Evolutionary conservation across 495 filamentous ascomycete genomes (phyloP).

Genomic region (Neohortaea acidophila): DNA sequence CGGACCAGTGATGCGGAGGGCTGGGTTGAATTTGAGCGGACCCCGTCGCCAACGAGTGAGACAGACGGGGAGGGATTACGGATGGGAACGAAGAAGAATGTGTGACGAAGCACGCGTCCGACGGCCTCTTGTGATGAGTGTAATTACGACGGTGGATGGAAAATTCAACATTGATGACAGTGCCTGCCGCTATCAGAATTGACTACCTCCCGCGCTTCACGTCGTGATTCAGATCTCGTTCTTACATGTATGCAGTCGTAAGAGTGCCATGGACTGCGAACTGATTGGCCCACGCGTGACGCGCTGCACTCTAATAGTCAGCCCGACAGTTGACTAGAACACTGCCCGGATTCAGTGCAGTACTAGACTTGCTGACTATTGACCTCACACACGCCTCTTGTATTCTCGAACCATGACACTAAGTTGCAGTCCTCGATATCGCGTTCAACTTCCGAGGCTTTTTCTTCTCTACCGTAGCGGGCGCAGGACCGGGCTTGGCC

Average conservation of each 20-base stretch:
- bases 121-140: too few species aligned
- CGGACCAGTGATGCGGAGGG: slow-evolving; percentile 45
- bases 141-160: too few species aligned
- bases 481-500: background rate
- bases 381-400: background rate
- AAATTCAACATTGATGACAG: too few species aligned
- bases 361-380: background rate
- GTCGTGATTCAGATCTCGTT: too few species aligned
- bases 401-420: background rate
- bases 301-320: background rate
- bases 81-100: too few species aligned
- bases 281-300: background rate
- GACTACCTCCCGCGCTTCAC: too few species aligned
- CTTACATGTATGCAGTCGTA: too few species aligned
- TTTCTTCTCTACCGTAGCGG: slow-evolving; percentile 11
- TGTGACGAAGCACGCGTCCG: too few species aligned
- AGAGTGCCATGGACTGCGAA: background rate
- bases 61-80: background rate
- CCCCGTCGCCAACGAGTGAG: background rate
- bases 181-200: too few species aligned
- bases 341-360: background rate
- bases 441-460: slow-evolving; percentile 11
- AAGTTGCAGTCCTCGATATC: background rate
- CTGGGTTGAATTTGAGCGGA: slow-evolving; percentile 3
- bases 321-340: background rate